These are phyloP conservation scores for Pseudogymnoascus sp. DNA, from an alignment of 2,329 filamentous ascomycete species.

Conservation along the genomic window DNA sequence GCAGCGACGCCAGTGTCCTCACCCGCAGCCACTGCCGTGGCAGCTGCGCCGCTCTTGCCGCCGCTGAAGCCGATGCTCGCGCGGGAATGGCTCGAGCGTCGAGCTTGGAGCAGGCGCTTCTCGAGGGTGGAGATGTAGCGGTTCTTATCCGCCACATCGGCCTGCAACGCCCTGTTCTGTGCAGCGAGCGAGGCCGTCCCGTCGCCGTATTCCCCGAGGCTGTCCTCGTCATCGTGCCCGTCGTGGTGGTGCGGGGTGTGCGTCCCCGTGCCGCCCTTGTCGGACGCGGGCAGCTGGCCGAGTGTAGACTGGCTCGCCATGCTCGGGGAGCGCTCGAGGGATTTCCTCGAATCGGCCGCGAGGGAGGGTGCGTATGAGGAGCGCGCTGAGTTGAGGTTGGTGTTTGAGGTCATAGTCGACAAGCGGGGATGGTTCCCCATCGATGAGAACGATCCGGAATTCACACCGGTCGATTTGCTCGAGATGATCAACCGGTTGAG, in stretches of 20 bases:
- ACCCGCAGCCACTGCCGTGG: slow-evolving; percentile 59
- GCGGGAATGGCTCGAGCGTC: slow-evolving; percentile 81
- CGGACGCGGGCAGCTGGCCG: slow-evolving; percentile 19
- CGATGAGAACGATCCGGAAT: slow-evolving; percentile 63
- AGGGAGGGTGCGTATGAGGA: slow-evolving; percentile 62
- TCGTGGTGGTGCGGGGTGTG: slow-evolving; percentile 9
- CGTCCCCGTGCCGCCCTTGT: slow-evolving; percentile 14
- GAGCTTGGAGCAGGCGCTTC: slow-evolving; percentile 81
- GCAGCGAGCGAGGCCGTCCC: slow-evolving; percentile 72
- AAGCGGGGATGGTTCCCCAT: slow-evolving; percentile 56
- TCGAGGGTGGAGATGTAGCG: slow-evolving; percentile 92
- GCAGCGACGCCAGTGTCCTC: slow-evolving; percentile 70
- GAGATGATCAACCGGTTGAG: slow-evolving; percentile 90
- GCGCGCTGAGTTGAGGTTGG: slow-evolving; percentile 51
- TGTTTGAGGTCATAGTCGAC: slow-evolving; percentile 34
- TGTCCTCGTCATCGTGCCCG: slow-evolving; percentile 54
- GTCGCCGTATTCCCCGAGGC: slow-evolving; percentile 74
- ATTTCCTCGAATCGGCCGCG: slow-evolving; percentile 21
- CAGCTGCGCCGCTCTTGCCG: slow-evolving; percentile 37
- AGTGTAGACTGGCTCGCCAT: slow-evolving; percentile 46
- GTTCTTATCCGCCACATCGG: slow-evolving; percentile 95
- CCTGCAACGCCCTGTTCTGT: slow-evolving; percentile 87
- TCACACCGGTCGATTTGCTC: slow-evolving; percentile 92
- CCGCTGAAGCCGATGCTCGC: slow-evolving; percentile 61
- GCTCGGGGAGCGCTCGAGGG: slow-evolving; percentile 56